These are phyloP conservation scores for Mycena pura DNA, from an alignment of 768 basidiomycete species.

Conservation along the genomic window DNA sequence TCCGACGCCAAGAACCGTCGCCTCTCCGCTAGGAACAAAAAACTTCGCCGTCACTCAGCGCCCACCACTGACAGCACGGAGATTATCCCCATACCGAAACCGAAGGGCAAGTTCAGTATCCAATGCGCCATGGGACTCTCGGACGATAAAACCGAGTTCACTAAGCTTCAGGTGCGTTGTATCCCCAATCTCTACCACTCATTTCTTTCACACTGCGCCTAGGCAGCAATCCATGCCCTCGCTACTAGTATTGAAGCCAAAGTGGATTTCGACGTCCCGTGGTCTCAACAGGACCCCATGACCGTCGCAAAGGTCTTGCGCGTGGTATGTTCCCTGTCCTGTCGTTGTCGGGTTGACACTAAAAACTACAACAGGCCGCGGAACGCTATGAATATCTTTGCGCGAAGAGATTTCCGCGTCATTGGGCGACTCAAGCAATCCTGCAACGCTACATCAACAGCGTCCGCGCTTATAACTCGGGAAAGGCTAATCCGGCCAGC, in stretches of 20 bases:
- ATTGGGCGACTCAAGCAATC: background rate
- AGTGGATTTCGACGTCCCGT: background rate
- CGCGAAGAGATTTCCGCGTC: background rate
- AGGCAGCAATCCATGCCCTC: background rate
- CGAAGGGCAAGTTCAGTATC: slow-evolving; percentile 4
- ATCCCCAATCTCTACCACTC: background rate
- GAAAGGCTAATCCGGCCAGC: background rate
- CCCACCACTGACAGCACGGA: background rate
- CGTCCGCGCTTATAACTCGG: background rate
- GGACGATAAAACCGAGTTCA: background rate
- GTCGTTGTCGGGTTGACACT: background rate
- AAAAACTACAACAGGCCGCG: background rate
- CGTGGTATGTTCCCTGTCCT: background rate
- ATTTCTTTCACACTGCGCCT: background rate
- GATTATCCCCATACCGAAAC: slow-evolving; percentile 3
- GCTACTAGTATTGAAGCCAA: slow-evolving; percentile 3
- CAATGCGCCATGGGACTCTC: background rate
- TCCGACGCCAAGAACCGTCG: background rate
- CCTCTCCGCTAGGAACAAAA: background rate
- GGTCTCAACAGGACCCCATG: background rate
- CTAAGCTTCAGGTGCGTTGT: background rate
- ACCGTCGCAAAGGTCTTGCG: background rate
- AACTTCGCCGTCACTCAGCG: background rate
- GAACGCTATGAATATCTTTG: background rate
- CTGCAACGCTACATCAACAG: slow-evolving; percentile 1